phyloP scores from a whole-genome alignment of 129 eudicot species.

The Flaveria bidentis region DNA sequence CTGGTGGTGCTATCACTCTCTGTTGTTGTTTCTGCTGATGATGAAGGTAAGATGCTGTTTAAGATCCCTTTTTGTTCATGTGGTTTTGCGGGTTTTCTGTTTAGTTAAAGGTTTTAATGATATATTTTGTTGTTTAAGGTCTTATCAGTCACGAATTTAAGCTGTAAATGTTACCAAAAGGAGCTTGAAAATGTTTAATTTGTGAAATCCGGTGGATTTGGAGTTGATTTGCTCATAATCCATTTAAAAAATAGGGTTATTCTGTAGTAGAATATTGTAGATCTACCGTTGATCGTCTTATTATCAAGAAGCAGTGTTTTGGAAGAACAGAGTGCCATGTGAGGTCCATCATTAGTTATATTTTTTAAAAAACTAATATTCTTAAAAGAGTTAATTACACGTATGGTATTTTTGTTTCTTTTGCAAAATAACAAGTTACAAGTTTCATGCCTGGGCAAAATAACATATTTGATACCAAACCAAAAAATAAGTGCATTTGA shows the following conservation, averaged over 20 bases:
- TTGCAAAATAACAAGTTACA: too few species aligned
- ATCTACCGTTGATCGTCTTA: slow-evolving; percentile 24
- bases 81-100: background rate
- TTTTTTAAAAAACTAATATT: background rate
- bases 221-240: too few species aligned
- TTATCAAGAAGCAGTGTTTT: slow-evolving; percentile 4
- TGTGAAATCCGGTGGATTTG: too few species aligned
- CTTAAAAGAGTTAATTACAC: too few species aligned
- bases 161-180: background rate
- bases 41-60: slow-evolving; percentile 27
- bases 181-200: too few species aligned
- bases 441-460: too few species aligned
- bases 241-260: background rate
- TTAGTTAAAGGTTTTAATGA: background rate
- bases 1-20: slow-evolving; percentile 10
- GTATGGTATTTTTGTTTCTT: too few species aligned
- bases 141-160: background rate
- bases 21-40: slow-evolving; percentile 36
- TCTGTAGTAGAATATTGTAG: background rate
- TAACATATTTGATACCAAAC: too few species aligned
- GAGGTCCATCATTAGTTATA: slow-evolving; percentile 17
- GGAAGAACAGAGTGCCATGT: slow-evolving; percentile 16
- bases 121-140: background rate
- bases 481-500: too few species aligned
- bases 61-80: slow-evolving; percentile 3